Percentiles rank a stretch among this genome's conserved stretches.
Evolutionary conservation across 2,329 filamentous ascomycete species (phyloP).

Genomic region (Talaromyces sp.): DNA sequence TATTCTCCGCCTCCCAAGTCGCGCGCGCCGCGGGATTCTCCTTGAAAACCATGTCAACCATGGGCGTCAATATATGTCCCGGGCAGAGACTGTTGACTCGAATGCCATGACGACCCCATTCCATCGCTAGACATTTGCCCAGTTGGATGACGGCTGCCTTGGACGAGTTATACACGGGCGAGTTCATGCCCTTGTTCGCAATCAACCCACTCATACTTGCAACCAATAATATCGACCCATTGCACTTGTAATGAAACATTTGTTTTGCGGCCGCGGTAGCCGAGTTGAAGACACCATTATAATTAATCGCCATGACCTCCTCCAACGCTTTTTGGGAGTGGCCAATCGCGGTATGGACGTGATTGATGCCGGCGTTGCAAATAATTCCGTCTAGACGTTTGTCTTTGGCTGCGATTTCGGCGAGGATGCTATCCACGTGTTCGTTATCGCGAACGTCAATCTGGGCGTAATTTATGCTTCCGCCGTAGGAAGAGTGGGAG

Average conservation of each 20-base stretch:
- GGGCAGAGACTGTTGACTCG: slow-evolving; percentile 54
- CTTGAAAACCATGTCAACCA: slow-evolving; percentile 77
- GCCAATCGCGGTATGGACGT: slow-evolving; percentile 41
- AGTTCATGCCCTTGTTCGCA: slow-evolving; percentile 47
- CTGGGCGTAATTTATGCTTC: slow-evolving; percentile 44
- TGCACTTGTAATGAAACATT: slow-evolving; percentile 49
- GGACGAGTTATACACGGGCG: slow-evolving; percentile 50
- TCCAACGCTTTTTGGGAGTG: slow-evolving; percentile 40
- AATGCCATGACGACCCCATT: slow-evolving; percentile 51
- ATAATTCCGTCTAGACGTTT: slow-evolving; percentile 41
- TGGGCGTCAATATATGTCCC: slow-evolving; percentile 59
- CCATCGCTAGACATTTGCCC: slow-evolving; percentile 49
- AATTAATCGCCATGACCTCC: slow-evolving; percentile 49
- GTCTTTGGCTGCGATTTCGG: slow-evolving; percentile 33
- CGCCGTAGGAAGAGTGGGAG: slow-evolving; percentile 35
- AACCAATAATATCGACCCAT: slow-evolving; percentile 48
- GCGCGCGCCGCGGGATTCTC: slow-evolving; percentile 61
- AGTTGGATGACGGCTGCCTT: slow-evolving; percentile 55
- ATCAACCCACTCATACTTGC: slow-evolving; percentile 52
- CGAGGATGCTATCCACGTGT: slow-evolving; percentile 35
- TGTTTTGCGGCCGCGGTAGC: slow-evolving; percentile 48
- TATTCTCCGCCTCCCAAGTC: slow-evolving; percentile 46
- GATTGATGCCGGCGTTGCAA: slow-evolving; percentile 43
- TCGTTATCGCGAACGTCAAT: slow-evolving; percentile 46
- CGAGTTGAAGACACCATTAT: slow-evolving; percentile 48